Evolutionary conservation across 2,329 filamentous ascomycete genomes (phyloP).

Genomic region (Exophiala sp.): DNA sequence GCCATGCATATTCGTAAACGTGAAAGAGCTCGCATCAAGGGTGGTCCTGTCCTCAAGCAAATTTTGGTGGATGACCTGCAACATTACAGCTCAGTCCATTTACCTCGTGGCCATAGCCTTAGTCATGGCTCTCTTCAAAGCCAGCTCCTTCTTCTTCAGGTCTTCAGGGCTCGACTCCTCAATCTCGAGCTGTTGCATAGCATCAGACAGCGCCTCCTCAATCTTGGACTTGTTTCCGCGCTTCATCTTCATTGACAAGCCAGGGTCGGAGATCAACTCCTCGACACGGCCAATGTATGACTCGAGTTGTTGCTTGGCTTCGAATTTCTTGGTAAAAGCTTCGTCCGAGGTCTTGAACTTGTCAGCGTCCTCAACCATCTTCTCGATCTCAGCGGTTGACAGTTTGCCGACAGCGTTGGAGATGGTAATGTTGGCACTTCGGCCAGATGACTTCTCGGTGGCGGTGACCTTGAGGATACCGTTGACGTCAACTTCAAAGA

Average conservation of each 20-base stretch:
- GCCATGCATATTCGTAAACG: conserved; percentile 12
- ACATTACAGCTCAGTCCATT: conserved; percentile 29
- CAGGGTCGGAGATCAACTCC: conserved; percentile 97
- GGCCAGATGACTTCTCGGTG: conserved; percentile 97
- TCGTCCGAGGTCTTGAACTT: conserved; percentile 99
- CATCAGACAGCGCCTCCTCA: conserved; percentile 91
- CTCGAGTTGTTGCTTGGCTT: conserved; percentile 98
- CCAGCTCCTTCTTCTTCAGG: conserved; percentile 99
- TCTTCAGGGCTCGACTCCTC: conserved; percentile 89
- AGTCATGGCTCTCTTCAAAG: conserved; percentile 94
- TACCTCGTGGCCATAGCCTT: conserved; percentile 96
- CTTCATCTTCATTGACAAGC: conserved; percentile 95
- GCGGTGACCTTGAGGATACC: conserved; percentile 99
- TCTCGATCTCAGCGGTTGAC: conserved; percentile 89
- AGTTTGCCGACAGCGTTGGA: conserved; percentile 99
- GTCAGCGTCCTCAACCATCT: conserved; percentile 94
- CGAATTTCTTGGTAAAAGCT: conserved; percentile 98
- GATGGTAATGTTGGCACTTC: conserved; percentile 99
- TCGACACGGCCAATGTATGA: conserved; percentile 98
- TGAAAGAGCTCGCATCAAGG: conserved; percentile 5
- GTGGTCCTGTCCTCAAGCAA: background rate
- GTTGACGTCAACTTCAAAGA: conserved; percentile 99
- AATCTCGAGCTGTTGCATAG: conserved; percentile 95
- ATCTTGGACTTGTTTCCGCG: conserved; percentile 99
- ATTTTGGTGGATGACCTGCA: background rate